Base-by-base conservation (phyloP, 208 protist genomes). In the Acanthamoeba lenticulata region DNA sequence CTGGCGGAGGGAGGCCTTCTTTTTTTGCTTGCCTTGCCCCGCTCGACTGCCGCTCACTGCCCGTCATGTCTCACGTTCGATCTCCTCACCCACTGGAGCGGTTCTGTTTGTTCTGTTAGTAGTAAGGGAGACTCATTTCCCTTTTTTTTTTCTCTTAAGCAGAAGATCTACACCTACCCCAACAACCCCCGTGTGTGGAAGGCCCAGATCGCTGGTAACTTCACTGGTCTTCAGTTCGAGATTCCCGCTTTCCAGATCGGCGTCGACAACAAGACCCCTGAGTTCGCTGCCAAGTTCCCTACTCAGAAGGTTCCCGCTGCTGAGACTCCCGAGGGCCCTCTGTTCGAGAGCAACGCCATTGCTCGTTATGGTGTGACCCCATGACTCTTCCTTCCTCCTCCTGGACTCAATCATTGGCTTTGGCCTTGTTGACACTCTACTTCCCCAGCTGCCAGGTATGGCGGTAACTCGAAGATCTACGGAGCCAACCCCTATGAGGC, bases 271-370 rank as follows among this genome's bases (percentile, higher is more conserved):
- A 69, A 91, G 34, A 94, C 89, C 47, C 49, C 24, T 21, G 90
- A 88, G n/a, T 49, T 90, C 32, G 77, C 55, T 0, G 34, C 29
- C 2, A 29, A 55, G n/a, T 45, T 47, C 32, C 85, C 95, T 55
- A 32, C 86, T 27, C 74, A 90, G 44, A 96, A 96, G 94, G 77
- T 96, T 1, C 96, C 96, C 77, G 94, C 91, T 17, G 62, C 96
- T 52, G 45, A 94, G 92, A 96, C 94, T 34, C 44, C 89, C 44
- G n/a, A 96, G n/a, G 96, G 96, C 57, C 29, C 38, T 52, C n/a
- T 97, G 42, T 97, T 94, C 72, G 96, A 97, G 89, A 88, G 77
- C 42, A 95, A 97, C 65, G 93, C 96, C 1, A 96, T 97, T 57
- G 86, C 79, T 9, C 40, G 55, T 55, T 97, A 96, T 74, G 77